phyloP scores from a whole-genome alignment of 305 asterid species.

The Fraxinus sp. region DNA sequence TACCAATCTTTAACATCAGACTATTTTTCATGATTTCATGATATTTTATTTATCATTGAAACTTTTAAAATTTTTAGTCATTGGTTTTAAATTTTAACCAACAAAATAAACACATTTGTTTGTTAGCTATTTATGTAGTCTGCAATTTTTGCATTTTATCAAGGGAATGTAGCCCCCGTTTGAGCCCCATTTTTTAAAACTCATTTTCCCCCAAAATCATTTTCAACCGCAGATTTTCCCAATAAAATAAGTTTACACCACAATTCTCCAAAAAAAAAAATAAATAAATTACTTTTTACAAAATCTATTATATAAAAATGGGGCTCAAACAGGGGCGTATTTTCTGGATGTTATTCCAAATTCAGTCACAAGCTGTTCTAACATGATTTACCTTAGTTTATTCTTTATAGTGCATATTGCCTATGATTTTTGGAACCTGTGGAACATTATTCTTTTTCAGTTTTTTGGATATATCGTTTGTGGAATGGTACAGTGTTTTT shows the following conservation, averaged over 20 bases:
- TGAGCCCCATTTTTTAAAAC: background rate
- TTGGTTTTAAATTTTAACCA: background rate
- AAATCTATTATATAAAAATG: too few species aligned
- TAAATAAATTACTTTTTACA: background rate
- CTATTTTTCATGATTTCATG: background rate
- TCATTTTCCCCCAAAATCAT: background rate
- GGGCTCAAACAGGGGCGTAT: background rate
- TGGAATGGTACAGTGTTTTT: slow-evolving; percentile 16
- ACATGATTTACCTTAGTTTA: background rate
- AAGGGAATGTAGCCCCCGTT: background rate
- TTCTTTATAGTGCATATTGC: background rate
- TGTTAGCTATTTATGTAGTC: background rate
- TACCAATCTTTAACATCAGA: background rate
- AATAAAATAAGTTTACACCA: background rate
- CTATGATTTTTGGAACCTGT: background rate
- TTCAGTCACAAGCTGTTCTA: background rate
- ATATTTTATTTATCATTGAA: background rate
- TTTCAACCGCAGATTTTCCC: background rate
- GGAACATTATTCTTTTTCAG: background rate
- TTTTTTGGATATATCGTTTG: background rate
- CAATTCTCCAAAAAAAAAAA: too few species aligned
- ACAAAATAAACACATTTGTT: background rate
- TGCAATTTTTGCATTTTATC: background rate
- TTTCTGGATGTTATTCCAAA: background rate
- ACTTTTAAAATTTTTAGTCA: background rate